Conservation (phyloP, 148 eudicot genomes). For the Fagopyrum esculentum region DNA sequence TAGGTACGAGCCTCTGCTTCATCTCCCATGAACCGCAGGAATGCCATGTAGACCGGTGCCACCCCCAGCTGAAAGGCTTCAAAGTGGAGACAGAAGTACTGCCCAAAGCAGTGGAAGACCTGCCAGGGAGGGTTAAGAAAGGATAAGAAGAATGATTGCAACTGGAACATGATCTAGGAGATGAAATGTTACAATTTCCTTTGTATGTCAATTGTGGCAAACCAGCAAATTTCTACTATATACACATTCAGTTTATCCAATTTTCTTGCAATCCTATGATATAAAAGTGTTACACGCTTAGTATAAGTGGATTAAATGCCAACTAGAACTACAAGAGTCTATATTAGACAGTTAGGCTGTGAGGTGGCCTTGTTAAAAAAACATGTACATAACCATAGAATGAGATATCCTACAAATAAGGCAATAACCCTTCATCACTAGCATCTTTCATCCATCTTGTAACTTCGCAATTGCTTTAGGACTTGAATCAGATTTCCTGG, state of each 20-base stretch:
- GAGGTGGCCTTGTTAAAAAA: no score
- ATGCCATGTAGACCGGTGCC: conserved; percentile 96
- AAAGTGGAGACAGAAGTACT: conserved; percentile 93
- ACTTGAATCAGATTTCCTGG: no score
- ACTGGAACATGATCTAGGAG: no score
- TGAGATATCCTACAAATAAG: no score
- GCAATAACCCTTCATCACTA: no score
- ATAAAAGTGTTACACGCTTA: neutral
- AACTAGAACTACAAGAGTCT: no score
- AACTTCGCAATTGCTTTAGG: no score
- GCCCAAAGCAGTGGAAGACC: conserved; percentile 95
- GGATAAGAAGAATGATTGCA: neutral
- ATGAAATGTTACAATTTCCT: neutral
- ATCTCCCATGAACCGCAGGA: conserved; percentile 95
- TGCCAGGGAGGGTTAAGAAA: conserved; percentile 13
- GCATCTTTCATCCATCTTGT: no score
- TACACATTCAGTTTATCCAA: neutral
- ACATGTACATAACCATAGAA: no score
- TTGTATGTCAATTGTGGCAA: neutral
- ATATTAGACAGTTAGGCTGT: no score
- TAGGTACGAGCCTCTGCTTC: conserved; percentile 79
- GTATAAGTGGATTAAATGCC: no score
- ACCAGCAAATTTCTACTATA: neutral
- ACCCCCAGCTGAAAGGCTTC: conserved; percentile 83
- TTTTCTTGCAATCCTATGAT: neutral